Conservation (phyloP, 768 basidiomycete genomes). For the Boletus sensibilis region DNA sequence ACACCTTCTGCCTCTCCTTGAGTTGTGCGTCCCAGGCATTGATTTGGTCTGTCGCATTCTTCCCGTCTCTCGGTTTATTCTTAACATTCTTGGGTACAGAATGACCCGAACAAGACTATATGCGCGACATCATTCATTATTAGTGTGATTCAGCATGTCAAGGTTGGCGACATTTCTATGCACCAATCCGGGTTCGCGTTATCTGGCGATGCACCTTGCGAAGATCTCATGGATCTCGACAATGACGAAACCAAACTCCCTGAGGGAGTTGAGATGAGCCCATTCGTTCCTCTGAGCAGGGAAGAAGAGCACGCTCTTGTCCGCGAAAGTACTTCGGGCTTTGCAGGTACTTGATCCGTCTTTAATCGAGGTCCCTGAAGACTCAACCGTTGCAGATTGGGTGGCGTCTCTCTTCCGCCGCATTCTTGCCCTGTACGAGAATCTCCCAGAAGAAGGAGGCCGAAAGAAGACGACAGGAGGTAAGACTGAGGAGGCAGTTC, state of each 20-base stretch:
- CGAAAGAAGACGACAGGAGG: slow-evolving; percentile 81
- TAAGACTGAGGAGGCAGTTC: slow-evolving; percentile 70
- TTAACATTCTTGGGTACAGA: slow-evolving; percentile 40
- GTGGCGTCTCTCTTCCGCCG: slow-evolving; percentile 74
- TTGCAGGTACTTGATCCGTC: slow-evolving; percentile 54
- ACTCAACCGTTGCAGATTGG: slow-evolving; percentile 56
- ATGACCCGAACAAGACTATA: slow-evolving; percentile 77
- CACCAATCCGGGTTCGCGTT: slow-evolving; percentile 56
- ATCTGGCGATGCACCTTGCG: slow-evolving; percentile 50
- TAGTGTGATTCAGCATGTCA: slow-evolving; percentile 69
- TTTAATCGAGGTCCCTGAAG: neutral
- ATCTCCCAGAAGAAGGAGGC: slow-evolving; percentile 93
- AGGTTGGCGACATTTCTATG: slow-evolving; percentile 72
- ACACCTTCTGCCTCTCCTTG: slow-evolving; percentile 82
- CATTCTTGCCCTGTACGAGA: slow-evolving; percentile 82
- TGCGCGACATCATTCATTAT: slow-evolving; percentile 80
- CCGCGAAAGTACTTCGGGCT: slow-evolving; percentile 74
- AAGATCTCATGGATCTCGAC: slow-evolving; percentile 56
- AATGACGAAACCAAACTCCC: slow-evolving; percentile 47
- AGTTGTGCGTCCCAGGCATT: slow-evolving; percentile 88
- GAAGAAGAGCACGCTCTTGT: slow-evolving; percentile 73
- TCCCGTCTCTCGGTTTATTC: neutral
- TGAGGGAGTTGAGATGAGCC: slow-evolving; percentile 43
- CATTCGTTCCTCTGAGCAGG: slow-evolving; percentile 41
- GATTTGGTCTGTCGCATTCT: slow-evolving; percentile 59